Conservation (phyloP, 371 early-diverging fungal species). For the Rhizopus sp. region DNA sequence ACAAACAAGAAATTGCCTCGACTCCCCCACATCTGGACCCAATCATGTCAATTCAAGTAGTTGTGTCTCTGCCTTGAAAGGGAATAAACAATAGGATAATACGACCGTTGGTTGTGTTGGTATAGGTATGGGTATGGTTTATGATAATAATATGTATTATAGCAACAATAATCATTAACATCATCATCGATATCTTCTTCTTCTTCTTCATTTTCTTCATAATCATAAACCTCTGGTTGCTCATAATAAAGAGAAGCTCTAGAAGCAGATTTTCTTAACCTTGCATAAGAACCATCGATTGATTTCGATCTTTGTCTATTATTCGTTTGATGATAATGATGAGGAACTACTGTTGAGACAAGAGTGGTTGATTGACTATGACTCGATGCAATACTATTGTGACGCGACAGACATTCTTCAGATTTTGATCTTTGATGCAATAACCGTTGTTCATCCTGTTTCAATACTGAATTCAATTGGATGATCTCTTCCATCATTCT, state of each 20-base stretch:
- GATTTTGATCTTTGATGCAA: background rate
- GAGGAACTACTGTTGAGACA: background rate
- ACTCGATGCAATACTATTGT: background rate
- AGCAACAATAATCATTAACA: background rate
- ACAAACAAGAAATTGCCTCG: too few species aligned
- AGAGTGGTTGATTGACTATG: background rate
- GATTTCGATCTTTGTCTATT: background rate
- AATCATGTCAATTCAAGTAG: too few species aligned
- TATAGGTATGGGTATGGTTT: too few species aligned
- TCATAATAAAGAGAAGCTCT: background rate
- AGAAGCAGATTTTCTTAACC: background rate
- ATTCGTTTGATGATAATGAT: background rate
- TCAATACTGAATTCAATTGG: slow-evolving; percentile 1
- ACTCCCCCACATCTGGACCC: too few species aligned
- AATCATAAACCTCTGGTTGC: background rate
- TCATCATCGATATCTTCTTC: background rate
- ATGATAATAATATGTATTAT: too few species aligned
- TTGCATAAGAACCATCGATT: background rate
- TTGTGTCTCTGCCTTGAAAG: too few species aligned
- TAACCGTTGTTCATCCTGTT: background rate
- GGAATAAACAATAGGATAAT: too few species aligned
- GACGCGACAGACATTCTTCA: background rate
- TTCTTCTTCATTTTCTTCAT: background rate
- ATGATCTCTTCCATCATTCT: slow-evolving; percentile 13
- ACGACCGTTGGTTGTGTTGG: too few species aligned